Evolutionary conservation across 257 asterid genomes (phyloP), one percentile per base, ranked within the genome.

Genomic region (Rehmannia glutinosa): DNA sequence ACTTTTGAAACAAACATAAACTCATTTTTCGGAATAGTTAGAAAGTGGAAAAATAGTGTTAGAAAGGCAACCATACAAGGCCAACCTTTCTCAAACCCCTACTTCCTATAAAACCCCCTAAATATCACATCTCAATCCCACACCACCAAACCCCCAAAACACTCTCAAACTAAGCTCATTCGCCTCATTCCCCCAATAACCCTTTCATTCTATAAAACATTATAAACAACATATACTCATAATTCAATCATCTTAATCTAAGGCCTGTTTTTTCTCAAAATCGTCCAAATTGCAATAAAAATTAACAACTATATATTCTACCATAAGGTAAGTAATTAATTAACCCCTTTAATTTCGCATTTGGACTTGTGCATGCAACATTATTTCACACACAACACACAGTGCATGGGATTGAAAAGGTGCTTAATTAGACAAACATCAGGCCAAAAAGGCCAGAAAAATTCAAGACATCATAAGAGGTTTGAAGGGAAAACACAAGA

Each of bases 381-480:
- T 6, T 5, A 10, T 55, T 32, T 13, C 43, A 55, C 45, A n/a
- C 51, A 33, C 52, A 50, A 32, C 24, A 33, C 25, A 30, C 13
- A 10, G 27, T 20, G 15, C 58, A 68, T 56, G 66, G 73, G 59
- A 12, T n/a, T 56, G 50, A 68, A 43, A 68, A 68, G 6, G 58
- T 17, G 58, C 66, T 25, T 13, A 1, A 32, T 8, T 21, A 10
- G 47, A 28, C 12, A 43, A 20, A 27, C 9, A 20, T 21, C 6
- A 17, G 10, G n/a, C 63, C 42, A 35, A 6, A 16, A 46, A 63
- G 15, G 45, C 30, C 43, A 20, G 30, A 35, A 5, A 13, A 43
- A 43, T 36, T 12, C 17, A 0, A 56, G 13, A 21, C 66, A 27
- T n/a, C 32, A 15, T 7, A 53, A 15, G 12, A 30, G 8, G 57